phyloP scores from a whole-genome alignment of 345 rosid genomes.

The Populus deltoides region DNA sequence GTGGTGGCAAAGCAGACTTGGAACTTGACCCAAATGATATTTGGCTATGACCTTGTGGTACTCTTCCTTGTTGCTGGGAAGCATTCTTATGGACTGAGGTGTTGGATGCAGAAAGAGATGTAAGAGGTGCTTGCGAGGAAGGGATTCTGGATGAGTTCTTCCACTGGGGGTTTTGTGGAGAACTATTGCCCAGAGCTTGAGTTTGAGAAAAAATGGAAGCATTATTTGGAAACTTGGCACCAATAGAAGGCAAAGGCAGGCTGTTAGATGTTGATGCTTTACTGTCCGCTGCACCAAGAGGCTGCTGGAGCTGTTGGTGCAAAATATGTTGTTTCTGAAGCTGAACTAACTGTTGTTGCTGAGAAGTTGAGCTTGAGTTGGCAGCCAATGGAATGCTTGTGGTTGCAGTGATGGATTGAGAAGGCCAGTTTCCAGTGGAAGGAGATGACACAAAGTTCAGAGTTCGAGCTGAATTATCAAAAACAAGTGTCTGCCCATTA shows the following conservation, averaged over 20 bases:
- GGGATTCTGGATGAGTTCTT: constrained; percentile 28
- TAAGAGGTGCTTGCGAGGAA: not conserved
- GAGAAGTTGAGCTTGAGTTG: constrained; percentile 16
- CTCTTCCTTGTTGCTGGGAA: constrained; percentile 41
- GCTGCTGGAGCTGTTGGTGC: constrained; percentile 37
- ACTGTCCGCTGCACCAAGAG: constrained; percentile 27
- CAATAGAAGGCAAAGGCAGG: constrained; percentile 23
- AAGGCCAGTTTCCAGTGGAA: constrained; percentile 41
- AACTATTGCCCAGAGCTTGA: constrained; percentile 23
- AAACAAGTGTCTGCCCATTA: constrained; percentile 44
- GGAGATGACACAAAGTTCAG: constrained; percentile 46
- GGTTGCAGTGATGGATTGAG: constrained; percentile 17
- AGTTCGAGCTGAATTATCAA: constrained; percentile 48
- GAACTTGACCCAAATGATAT: constrained; percentile 46
- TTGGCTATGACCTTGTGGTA: constrained; percentile 42
- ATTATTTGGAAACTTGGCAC: constrained; percentile 21
- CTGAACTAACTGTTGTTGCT: constrained; percentile 32
- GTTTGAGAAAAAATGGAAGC: constrained; percentile 16
- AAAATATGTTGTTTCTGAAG: constrained; percentile 33
- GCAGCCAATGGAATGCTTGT: not conserved
- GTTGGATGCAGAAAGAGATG: constrained; percentile 19
- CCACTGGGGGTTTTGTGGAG: constrained; percentile 38
- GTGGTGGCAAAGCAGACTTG: constrained; percentile 22
- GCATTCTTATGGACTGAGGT: constrained; percentile 28
- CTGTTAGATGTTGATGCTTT: constrained; percentile 18